Percentiles rank a stretch among this genome's conserved stretches.
These are phyloP conservation scores for Alternaria gaisen DNA, from an alignment of 2,329 filamentous ascomycete genomes.

Conservation along the genomic window DNA sequence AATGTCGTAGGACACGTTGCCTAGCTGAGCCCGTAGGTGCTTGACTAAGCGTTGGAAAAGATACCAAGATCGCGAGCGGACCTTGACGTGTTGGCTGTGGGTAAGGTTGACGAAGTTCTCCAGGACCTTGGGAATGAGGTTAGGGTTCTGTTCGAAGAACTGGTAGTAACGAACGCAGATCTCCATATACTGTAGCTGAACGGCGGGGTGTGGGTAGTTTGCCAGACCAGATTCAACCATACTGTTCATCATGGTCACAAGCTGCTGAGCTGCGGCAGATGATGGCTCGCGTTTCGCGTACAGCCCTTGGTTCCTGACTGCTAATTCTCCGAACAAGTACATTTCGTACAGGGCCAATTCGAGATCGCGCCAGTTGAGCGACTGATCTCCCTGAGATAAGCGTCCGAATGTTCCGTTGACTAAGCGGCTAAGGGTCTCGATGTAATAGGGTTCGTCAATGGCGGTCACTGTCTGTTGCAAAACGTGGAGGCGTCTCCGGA, in stretches of 20 bases:
- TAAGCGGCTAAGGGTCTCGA: slow-evolving; percentile 85
- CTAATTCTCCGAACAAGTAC: slow-evolving; percentile 93
- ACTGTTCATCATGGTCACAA: slow-evolving; percentile 92
- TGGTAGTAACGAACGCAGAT: slow-evolving; percentile 93
- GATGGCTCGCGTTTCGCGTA: slow-evolving; percentile 85
- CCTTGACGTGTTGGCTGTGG: slow-evolving; percentile 85
- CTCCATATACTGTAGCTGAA: slow-evolving; percentile 97
- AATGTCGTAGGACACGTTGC: slow-evolving; percentile 88
- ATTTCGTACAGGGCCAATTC: slow-evolving; percentile 95
- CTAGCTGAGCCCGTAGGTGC: slow-evolving; percentile 82
- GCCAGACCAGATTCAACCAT: slow-evolving; percentile 95
- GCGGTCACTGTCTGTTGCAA: slow-evolving; percentile 92
- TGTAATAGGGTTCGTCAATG: slow-evolving; percentile 87
- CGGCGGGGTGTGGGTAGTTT: slow-evolving; percentile 86
- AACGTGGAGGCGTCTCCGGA: slow-evolving; percentile 87
- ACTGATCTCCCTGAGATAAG: slow-evolving; percentile 74
- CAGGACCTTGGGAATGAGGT: slow-evolving; percentile 84
- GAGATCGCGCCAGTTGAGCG: slow-evolving; percentile 92
- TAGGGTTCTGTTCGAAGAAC: slow-evolving; percentile 86
- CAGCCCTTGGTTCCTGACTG: slow-evolving; percentile 86
- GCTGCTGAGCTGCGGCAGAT: slow-evolving; percentile 77
- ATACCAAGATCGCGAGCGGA: slow-evolving; percentile 94
- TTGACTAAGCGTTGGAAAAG: slow-evolving; percentile 93
- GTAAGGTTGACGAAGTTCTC: slow-evolving; percentile 92
- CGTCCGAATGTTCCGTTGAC: slow-evolving; percentile 87